phyloP scores from a whole-genome alignment of 495 filamentous ascomycete species.

The Lepidopterella palustris region DNA sequence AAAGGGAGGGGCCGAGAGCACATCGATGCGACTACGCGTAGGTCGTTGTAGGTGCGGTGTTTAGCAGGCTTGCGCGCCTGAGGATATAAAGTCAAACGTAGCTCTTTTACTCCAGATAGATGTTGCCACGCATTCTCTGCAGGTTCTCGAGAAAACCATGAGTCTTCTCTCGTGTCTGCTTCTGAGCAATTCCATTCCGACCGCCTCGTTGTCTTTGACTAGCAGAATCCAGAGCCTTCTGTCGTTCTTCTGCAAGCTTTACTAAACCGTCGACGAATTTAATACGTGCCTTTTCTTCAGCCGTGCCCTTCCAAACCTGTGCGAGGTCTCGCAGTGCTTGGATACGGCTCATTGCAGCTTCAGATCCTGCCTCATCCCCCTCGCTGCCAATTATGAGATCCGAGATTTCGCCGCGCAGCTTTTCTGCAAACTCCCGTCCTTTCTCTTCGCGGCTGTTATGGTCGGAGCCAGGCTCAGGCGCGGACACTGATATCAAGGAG shows the following conservation, averaged over 20 bases:
- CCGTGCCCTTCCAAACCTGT: slow-evolving; percentile 84
- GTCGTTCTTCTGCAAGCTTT: slow-evolving; percentile 46
- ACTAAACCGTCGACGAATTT: slow-evolving; percentile 76
- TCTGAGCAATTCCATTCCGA: slow-evolving; percentile 12
- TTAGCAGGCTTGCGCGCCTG: too few species aligned
- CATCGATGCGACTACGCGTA: too few species aligned
- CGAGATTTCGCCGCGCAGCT: slow-evolving; percentile 64
- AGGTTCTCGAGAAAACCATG: slow-evolving; percentile 24
- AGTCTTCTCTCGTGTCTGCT: slow-evolving; percentile 1
- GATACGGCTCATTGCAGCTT: slow-evolving; percentile 64
- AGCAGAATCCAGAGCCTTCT: slow-evolving; percentile 20
- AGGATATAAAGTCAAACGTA: neutral
- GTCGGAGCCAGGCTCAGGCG: slow-evolving; percentile 56
- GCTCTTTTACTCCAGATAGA: slow-evolving; percentile 7
- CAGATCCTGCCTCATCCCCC: slow-evolving; percentile 44
- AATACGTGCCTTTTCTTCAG: slow-evolving; percentile 78
- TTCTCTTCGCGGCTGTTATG: slow-evolving; percentile 65
- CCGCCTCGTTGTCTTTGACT: slow-evolving; percentile 13
- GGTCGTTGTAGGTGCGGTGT: too few species aligned
- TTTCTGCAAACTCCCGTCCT: slow-evolving; percentile 63
- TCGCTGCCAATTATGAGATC: slow-evolving; percentile 52
- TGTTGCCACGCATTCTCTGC: slow-evolving; percentile 18
- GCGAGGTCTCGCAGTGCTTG: slow-evolving; percentile 65
- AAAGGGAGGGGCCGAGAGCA: too few species aligned
- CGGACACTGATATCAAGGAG: slow-evolving; percentile 74